Evolutionary conservation across 345 rosid genomes (phyloP).

Genomic region (Eucalyptus cloeziana): DNA sequence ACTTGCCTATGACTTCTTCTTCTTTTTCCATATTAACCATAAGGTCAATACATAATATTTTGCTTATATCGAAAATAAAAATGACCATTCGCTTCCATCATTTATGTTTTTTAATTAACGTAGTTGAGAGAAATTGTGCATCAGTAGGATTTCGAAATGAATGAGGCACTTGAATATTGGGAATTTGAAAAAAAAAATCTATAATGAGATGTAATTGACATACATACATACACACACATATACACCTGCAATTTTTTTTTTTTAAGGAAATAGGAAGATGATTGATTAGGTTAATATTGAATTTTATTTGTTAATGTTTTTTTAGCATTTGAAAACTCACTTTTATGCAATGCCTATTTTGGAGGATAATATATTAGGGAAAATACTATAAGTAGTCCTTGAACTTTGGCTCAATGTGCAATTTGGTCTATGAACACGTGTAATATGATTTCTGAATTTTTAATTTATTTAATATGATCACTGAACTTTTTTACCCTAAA

Average conservation of each 20-base stretch:
- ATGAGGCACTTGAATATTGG: background rate
- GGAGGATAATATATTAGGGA: background rate
- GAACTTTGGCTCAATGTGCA: rapidly evolving
- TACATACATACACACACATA: rapidly evolving
- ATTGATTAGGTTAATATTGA: background rate
- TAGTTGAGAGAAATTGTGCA: background rate
- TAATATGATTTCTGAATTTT: rapidly evolving
- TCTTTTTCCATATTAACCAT: background rate
- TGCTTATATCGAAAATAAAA: background rate
- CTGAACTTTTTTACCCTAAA: rapidly evolving
- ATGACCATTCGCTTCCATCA: background rate
- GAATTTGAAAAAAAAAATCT: background rate
- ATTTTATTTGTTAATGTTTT: background rate
- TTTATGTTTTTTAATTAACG: background rate
- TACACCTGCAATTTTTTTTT: no score
- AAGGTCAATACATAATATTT: background rate
- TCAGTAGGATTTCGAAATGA: background rate
- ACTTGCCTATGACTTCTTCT: background rate
- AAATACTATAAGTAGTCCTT: no score
- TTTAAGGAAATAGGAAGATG: background rate
- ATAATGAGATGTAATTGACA: background rate
- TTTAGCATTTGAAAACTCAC: background rate
- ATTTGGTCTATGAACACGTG: no score
- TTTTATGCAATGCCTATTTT: background rate
- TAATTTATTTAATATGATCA: no score